Evolutionary conservation across 805 yeast species (phyloP), one percentile per base, ranked within the genome.

Genomic region (Starmerella bombi): DNA sequence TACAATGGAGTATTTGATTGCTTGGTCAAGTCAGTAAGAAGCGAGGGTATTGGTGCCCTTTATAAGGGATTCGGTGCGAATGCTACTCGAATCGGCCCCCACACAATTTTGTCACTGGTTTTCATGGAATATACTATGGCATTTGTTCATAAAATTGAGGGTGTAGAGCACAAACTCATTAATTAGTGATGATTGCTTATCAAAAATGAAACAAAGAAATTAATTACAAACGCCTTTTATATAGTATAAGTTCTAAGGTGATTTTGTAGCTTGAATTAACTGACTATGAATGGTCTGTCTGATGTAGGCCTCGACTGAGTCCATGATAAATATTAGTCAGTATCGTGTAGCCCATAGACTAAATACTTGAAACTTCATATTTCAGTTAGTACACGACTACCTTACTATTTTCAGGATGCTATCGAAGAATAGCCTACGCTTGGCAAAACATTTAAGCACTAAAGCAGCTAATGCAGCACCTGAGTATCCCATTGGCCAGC

Each of bases 41-140:
- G 74, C 18, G 98, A 91, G 63, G 98, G 98, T n/a, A 58, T 77
- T 4, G 54, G 68, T 31, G 97, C 97, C 1, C 67, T 91, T 32
- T 91, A 88, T 61, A 91, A 91, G 63, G 98, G 98, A 10, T 88
- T 91, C 58, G 77, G 78, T 59, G 96, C 98, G 1, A 96, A 91
- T 55, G 64, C 88, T 40, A 66, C 85, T 59, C 74, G 98, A 63
- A 77, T 88, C 43, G 95, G 91, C 1, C 98, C 98, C 12, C 98
- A 91, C 58, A 86, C 97, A 1, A 76, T 91, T 38, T 50, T 64
- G 53, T 80, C 93, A 21, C 70, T 91, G 59, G 84, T 85, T 51
- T 84, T 91, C 56, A 84, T 88, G 95, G 98, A 91, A 63, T 94
- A 83, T 57, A 80, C 94, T 9, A 78, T 83, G 83, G 75, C 76